Evolutionary conservation across 176 grass and related monocot genomes (phyloP), one percentile per base, ranked within the genome.

Genomic region (Alopecurus myosuroides): DNA sequence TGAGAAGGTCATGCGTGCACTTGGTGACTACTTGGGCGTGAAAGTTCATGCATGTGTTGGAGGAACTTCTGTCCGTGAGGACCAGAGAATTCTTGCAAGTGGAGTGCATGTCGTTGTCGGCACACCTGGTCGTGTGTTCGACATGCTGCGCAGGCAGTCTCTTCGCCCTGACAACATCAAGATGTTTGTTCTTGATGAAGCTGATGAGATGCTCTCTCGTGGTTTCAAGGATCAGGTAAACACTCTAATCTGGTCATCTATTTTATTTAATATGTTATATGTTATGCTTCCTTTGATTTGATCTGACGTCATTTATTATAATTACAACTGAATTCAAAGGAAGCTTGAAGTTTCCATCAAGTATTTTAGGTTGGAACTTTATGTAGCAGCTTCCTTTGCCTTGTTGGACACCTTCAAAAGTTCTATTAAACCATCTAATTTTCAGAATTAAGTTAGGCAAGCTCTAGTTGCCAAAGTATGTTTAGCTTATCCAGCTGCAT

Each of bases 191-290:
- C 87, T 97, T 0, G 95, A 93, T 91, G 95, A 97, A 78, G 95
- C 95, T 84, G 95, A 97, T 88, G 95, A 97, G 64, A 94, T 97
- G 95, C 95, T 97, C 83, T 97, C 95, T 37, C 92, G 95, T 87
- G 95, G 95, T 84, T 97, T 97, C 82, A 97, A 94, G 90, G 95
- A 97, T 70, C 95, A 94, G 92, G 95, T 97, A 14, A 30, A 11
- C 35, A 53, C 20, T 81, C 33, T 81, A 12, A 53, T 49, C 2
- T 77, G 23, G 46, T 68, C 17, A 25, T 70, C 20, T 70, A 4
- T 13, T 4, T 1, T 44, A 6, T 11, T n/a, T 52, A 77, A 6
- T 3, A 25, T 40, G n/a, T 44, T 12, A 3, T 45, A 48, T 48
- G 45, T 12, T 49, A 18, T 41, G 10, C 36, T 74, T 19, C 37